Conservation (phyloP, 2,329 filamentous ascomycete species). For the Nannizzia gypsea region DNA sequence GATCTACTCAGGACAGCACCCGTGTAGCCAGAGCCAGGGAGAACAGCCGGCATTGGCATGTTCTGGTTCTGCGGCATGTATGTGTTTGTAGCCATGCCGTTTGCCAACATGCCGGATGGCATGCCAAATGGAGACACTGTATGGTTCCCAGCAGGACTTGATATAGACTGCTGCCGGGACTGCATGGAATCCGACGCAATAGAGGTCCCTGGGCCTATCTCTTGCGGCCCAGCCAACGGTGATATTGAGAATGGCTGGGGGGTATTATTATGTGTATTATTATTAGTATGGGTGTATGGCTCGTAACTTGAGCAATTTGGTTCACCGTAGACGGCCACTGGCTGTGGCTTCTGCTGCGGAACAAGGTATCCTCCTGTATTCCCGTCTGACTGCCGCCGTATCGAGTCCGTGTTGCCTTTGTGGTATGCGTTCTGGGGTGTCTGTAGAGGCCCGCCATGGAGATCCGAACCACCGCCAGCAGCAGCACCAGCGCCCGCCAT, state of each 20-base stretch:
- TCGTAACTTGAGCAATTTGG: constrained; percentile 16
- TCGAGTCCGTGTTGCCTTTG: constrained; percentile 11
- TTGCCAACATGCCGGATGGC: constrained; percentile 15
- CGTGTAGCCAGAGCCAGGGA: constrained; percentile 9
- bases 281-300: constrained; percentile 6
- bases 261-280: constrained; percentile 9
- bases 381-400: constrained; percentile 15
- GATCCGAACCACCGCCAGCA: not conserved
- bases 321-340: constrained; percentile 20
- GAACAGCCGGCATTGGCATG: constrained; percentile 9
- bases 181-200: constrained; percentile 7
- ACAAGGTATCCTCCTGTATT: not conserved
- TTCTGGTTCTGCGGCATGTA: constrained; percentile 11
- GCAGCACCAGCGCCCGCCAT: constrained; percentile 7
- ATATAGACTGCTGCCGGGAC: constrained; percentile 13
- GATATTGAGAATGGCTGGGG: not conserved
- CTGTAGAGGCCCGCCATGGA: not conserved
- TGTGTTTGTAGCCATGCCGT: constrained; percentile 8
- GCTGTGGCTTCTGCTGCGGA: constrained; percentile 14
- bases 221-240: not conserved
- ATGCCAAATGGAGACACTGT: constrained; percentile 12
- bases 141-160: constrained; percentile 8
- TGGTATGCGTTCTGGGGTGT: not conserved
- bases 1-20: not conserved
- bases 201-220: constrained; percentile 6